Evolutionary conservation across 306 rosid genomes (phyloP), one percentile per base, ranked within the genome.

Genomic region (Gleditsia sinensis): DNA sequence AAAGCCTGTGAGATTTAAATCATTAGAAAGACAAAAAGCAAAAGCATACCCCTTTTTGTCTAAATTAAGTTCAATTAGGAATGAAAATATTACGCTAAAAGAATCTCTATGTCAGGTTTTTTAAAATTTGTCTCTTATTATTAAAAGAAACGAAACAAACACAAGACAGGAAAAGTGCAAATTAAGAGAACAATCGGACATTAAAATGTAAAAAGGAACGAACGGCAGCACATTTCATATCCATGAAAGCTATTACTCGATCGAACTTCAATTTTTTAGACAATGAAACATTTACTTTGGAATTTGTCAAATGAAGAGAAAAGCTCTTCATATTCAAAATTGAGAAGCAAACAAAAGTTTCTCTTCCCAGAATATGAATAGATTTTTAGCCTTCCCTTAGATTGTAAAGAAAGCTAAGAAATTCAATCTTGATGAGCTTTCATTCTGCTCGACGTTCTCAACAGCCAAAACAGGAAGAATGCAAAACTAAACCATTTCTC

Each of bases 31-130:
- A n/a, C n/a, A n/a, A n/a, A n/a, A n/a, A n/a, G n/a, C n/a, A n/a
- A n/a, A n/a, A n/a, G n/a, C n/a, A n/a, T n/a, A n/a, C n/a, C n/a
- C n/a, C n/a, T n/a, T n/a, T n/a, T n/a, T n/a, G n/a, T n/a, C n/a
- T n/a, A n/a, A n/a, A n/a, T n/a, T n/a, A n/a, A n/a, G n/a, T n/a
- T n/a, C n/a, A n/a, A n/a, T n/a, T n/a, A n/a, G n/a, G n/a, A n/a
- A n/a, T n/a, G n/a, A 69, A 75, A 17, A 71, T 77, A 68, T 80
- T 64, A 63, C 73, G 80, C 78, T 66, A 69, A 68, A 57, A 65
- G 80, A 76, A 81, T 21, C 63, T 32, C 67, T 39, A 65, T 75
- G 42, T 40, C 75, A 67, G 50, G 78, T 45, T 58, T 78, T 40
- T 28, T 28, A 20, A 24, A 57, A 37, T 19, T 34, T 72, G 42